A percentile compares a stretch with the other conserved stretches of the same genome.
These are phyloP conservation scores for Xylariales sp. DNA, from an alignment of 2,329 filamentous ascomycete genomes.

Conservation along the genomic window DNA sequence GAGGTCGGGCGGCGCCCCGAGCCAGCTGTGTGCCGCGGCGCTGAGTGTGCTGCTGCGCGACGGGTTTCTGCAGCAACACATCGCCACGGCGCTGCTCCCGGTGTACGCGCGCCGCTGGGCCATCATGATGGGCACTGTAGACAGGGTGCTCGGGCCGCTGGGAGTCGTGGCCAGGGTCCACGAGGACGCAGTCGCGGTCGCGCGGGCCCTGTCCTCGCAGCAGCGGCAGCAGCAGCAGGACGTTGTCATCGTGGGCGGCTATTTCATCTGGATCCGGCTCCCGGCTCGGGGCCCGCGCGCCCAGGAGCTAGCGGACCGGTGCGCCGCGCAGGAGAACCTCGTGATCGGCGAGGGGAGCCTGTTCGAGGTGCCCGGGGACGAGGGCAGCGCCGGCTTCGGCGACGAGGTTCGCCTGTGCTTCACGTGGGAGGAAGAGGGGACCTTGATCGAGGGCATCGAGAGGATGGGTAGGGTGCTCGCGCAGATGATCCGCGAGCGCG, in stretches of 20 bases:
- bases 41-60: conserved; percentile 42
- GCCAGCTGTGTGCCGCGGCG: conserved; percentile 48
- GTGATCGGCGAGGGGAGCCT: conserved; percentile 64
- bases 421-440: conserved; percentile 64
- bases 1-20: conserved; percentile 53
- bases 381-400: conserved; percentile 49
- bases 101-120: conserved; percentile 40
- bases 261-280: conserved; percentile 78
- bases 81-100: conserved; percentile 37
- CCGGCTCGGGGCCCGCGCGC: conserved; percentile 47
- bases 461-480: conserved; percentile 42
- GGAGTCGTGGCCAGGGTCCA: conserved; percentile 42
- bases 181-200: too few relatives aligned
- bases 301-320: conserved; percentile 50
- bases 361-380: conserved; percentile 63
- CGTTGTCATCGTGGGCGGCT: conserved; percentile 64
- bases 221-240: conserved; percentile 20
- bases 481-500: too few relatives aligned
- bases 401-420: conserved; percentile 64
- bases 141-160: conserved; percentile 55
- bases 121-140: conserved; percentile 55
- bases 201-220: conserved; percentile 14
- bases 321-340: conserved; percentile 59
- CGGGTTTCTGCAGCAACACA: conserved; percentile 39
- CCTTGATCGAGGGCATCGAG: conserved; percentile 62